Evolutionary conservation across 148 eudicot genomes (phyloP).

Genomic region (Limonium bicolor): DNA sequence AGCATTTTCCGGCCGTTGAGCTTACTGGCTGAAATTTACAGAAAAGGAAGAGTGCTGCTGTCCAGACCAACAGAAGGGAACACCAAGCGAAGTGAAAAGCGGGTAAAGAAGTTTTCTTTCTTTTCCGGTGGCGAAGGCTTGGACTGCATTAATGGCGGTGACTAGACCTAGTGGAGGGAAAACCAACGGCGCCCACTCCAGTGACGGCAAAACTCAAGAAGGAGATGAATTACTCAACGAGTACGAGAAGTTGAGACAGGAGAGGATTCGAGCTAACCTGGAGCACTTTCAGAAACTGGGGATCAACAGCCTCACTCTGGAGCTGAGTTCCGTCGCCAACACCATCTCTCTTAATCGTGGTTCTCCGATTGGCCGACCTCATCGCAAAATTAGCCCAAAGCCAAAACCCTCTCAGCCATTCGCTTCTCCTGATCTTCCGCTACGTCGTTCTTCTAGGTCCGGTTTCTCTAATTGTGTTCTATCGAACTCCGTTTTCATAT

Average conservation of each 20-base stretch:
- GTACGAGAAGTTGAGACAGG: constrained; percentile 56
- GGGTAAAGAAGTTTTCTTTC: too few species aligned
- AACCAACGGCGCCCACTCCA: too few species aligned
- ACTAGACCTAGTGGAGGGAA: too few species aligned
- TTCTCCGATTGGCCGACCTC: constrained; percentile 7
- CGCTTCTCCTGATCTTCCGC: constrained; percentile 12
- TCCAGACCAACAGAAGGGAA: too few species aligned
- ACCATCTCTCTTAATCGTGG: constrained; percentile 16
- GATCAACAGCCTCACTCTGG: constrained; percentile 55
- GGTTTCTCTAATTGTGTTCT: background rate
- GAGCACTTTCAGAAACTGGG: constrained; percentile 71
- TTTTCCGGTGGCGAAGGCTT: too few species aligned
- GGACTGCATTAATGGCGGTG: too few species aligned
- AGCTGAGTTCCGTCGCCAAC: constrained; percentile 45
- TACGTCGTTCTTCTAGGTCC: constrained; percentile 75
- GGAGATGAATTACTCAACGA: constrained; percentile 8
- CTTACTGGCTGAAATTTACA: too few species aligned
- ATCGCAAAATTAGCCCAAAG: too few species aligned
- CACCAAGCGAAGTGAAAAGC: too few species aligned
- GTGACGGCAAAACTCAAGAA: too few species aligned
- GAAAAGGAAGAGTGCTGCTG: too few species aligned
- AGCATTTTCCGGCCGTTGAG: too few species aligned
- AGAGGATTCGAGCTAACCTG: constrained; percentile 66
- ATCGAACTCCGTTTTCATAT: background rate
- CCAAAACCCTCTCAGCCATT: constrained; percentile 14